These are phyloP conservation scores for Rhizopogon sp. DNA, from an alignment of 768 basidiomycete genomes.

Conservation along the genomic window DNA sequence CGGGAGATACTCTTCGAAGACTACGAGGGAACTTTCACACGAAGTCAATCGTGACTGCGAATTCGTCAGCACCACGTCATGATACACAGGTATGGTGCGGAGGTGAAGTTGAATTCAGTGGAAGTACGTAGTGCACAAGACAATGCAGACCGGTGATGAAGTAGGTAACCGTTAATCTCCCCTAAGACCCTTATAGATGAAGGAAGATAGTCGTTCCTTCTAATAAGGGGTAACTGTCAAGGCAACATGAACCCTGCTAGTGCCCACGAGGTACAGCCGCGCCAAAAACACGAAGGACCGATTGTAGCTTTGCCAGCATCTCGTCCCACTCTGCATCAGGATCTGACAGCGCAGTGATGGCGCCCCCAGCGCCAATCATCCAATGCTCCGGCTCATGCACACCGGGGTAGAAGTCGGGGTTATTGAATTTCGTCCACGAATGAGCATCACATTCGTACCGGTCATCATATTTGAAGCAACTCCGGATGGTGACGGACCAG, in stretches of 20 bases:
- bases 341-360: conserved; percentile 90
- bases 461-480: conserved; percentile 74
- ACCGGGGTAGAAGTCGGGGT: neutral
- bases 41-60: neutral
- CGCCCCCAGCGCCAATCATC: conserved; percentile 90
- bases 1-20: too few relatives aligned
- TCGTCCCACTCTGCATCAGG: conserved; percentile 91
- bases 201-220: too few relatives aligned
- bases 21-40: neutral
- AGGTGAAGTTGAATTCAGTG: conserved; percentile 35
- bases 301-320: conserved; percentile 82
- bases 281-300: conserved; percentile 65
- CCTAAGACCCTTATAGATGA: too few relatives aligned
- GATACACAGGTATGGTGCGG: too few relatives aligned
- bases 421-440: conserved; percentile 8
- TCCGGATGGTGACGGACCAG: conserved; percentile 93
- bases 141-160: neutral
- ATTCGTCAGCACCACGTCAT: neutral
- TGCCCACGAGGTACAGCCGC: conserved; percentile 21
- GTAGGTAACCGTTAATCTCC: neutral
- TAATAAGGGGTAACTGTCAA: neutral
- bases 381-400: conserved; percentile 46
- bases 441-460: conserved; percentile 9
- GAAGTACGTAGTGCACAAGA: neutral
- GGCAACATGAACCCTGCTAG: conserved; percentile 5